Evolutionary conservation across 177 flowering plant genomes (phyloP).

Genomic region (Telopea speciosissima): DNA sequence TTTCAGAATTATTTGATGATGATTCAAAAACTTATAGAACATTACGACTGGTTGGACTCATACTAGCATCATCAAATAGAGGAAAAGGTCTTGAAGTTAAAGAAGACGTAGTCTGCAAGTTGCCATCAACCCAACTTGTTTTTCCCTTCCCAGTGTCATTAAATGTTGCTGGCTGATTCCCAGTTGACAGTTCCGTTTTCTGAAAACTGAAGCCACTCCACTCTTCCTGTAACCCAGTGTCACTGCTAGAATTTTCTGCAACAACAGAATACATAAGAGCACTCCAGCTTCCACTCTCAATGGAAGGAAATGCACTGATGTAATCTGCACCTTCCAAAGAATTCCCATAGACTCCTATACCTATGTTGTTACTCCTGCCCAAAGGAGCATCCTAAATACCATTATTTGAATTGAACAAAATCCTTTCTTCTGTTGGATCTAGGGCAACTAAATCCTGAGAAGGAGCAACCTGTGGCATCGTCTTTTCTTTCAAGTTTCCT

Average conservation of each 20-base stretch:
- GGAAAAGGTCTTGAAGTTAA: conserved; percentile 39
- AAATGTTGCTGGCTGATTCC: no score
- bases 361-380: conserved; percentile 24
- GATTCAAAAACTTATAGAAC: no score
- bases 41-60: no score
- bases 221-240: no score
- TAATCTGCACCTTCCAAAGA: conserved; percentile 30
- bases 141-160: no score
- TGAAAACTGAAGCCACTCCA: no score
- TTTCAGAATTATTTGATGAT: no score
- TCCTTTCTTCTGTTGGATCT: no score
- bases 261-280: conserved; percentile 93
- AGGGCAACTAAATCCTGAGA: no score
- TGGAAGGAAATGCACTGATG: conserved; percentile 36
- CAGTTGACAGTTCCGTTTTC: no score
- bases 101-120: conserved; percentile 35
- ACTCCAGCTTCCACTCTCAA: conserved; percentile 82
- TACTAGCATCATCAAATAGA: conserved; percentile 31
- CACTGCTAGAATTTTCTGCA: no score
- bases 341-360: conserved; percentile 33
- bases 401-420: conserved; percentile 53
- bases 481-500: conserved; percentile 19
- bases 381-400: conserved; percentile 44
- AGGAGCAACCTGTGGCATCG: conserved; percentile 22
- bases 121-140: conserved; percentile 45